Evolutionary conservation across 805 yeast species (phyloP).

Genomic region (Tetrapisispora iriomotensis): DNA sequence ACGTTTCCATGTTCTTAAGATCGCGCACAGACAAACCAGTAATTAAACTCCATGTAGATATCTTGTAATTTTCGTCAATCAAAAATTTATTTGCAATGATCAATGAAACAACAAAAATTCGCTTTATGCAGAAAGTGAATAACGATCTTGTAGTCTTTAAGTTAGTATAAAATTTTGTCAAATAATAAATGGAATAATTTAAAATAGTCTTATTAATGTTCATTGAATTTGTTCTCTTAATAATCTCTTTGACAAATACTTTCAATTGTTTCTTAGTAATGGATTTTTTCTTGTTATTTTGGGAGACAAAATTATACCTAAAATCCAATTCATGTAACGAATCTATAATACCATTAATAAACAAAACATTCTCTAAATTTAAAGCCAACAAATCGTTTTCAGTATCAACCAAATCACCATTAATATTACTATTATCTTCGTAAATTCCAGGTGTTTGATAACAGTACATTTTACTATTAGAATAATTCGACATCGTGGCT

Average conservation of each 20-base stretch:
- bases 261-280: not conserved
- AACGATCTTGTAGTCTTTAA: constrained; percentile 4
- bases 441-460: constrained; percentile 1
- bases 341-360: not conserved
- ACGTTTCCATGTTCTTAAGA: constrained; percentile 11
- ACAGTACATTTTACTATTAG: not conserved
- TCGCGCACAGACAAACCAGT: constrained; percentile 10
- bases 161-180: not conserved
- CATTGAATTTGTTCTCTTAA: constrained; percentile 8
- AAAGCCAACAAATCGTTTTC: not conserved
- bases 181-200: not conserved
- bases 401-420: not conserved
- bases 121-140: constrained; percentile 11
- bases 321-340: not conserved
- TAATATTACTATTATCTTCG: no score
- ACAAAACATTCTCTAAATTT: constrained; percentile 1
- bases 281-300: not conserved
- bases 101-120: constrained; percentile 11
- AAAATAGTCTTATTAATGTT: not conserved
- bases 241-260: constrained; percentile 9
- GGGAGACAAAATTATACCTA: constrained; percentile 6
- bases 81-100: constrained; percentile 14
- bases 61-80: constrained; percentile 11
- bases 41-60: constrained; percentile 12
- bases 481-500: not conserved